Percentiles rank a stretch among this genome's conserved stretches.
These are phyloP conservation scores for Kurtzmaniella fragi DNA, from an alignment of 805 yeast genomes.

Conservation along the genomic window DNA sequence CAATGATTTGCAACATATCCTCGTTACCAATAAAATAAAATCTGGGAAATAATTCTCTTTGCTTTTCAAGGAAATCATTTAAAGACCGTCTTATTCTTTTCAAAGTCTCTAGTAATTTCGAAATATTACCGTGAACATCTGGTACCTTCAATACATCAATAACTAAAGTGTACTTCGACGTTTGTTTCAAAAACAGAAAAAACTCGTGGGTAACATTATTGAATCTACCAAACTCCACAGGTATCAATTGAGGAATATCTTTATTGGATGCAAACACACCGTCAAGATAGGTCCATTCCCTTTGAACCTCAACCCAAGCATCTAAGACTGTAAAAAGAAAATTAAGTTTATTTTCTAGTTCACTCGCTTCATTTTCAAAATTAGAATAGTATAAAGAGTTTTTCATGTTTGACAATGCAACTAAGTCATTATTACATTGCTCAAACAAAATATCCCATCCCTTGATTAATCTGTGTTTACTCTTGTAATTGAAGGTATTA, in stretches of 20 bases:
- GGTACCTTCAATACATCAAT: constrained; percentile 52
- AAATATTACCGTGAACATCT: constrained; percentile 43
- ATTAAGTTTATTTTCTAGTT: constrained; percentile 55
- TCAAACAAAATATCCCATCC: constrained; percentile 66
- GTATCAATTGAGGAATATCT: constrained; percentile 60
- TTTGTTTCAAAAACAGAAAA: constrained; percentile 43
- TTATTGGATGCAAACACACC: constrained; percentile 61
- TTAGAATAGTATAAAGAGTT: constrained; percentile 55
- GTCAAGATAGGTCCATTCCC: constrained; percentile 82
- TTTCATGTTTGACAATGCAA: constrained; percentile 62
- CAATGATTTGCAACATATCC: constrained; percentile 78
- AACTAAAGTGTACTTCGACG: constrained; percentile 44
- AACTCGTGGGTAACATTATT: constrained; percentile 59
- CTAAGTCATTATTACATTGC: constrained; percentile 54
- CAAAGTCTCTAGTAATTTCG: constrained; percentile 52
- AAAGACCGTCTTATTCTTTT: constrained; percentile 58
- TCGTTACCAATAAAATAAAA: constrained; percentile 89
- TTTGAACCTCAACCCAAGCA: constrained; percentile 77
- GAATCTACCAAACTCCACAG: constrained; percentile 66
- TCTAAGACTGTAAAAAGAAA: constrained; percentile 49
- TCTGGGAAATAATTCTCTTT: constrained; percentile 72
- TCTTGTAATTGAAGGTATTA: constrained; percentile 48
- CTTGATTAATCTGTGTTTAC: constrained; percentile 50
- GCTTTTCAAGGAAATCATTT: constrained; percentile 73
- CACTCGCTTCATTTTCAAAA: constrained; percentile 54